Conservation (phyloP, 805 yeast genomes). For the Kluyveromyces wickerhamii region DNA sequence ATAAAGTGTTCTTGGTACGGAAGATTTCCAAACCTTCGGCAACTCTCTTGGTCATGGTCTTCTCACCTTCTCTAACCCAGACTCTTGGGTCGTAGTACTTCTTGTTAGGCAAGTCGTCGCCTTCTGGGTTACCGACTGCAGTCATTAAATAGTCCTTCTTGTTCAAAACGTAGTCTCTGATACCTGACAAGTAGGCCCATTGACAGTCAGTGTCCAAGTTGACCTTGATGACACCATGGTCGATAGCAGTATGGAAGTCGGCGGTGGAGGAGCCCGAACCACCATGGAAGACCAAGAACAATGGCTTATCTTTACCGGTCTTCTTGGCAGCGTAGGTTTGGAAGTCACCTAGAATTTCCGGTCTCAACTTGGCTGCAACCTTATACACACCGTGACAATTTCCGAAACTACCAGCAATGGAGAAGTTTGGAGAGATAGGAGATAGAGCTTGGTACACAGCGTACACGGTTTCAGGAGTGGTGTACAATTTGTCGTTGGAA, state of each 20-base stretch:
- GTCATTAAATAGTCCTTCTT: conserved; percentile 90
- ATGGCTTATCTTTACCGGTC: conserved; percentile 50
- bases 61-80: conserved; percentile 99
- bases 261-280: conserved; percentile 95
- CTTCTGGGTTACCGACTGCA: conserved; percentile 98
- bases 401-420: conserved; percentile 99
- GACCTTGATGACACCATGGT: conserved; percentile 95
- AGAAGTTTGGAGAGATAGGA: conserved; percentile 94
- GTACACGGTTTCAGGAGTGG: conserved; percentile 90
- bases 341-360: conserved; percentile 92
- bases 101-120: conserved; percentile 99
- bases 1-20: conserved; percentile 53
- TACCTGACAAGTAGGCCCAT: conserved; percentile 93
- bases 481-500: conserved; percentile 79
- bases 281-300: conserved; percentile 99
- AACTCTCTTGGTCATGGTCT: conserved; percentile 89
- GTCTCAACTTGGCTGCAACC: conserved; percentile 94
- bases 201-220: conserved; percentile 99
- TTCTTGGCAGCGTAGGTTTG: conserved; percentile 79
- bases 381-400: conserved; percentile 99
- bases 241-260: conserved; percentile 88
- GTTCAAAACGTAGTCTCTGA: conserved; percentile 92
- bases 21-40: conserved; percentile 75
- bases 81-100: conserved; percentile 99
- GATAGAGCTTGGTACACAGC: conserved; percentile 83